A percentile compares a stretch with the other conserved stretches of the same genome.
phyloP scores from a whole-genome alignment of 2,329 filamentous ascomycete genomes.

The Ascocoryne sarcoides region DNA sequence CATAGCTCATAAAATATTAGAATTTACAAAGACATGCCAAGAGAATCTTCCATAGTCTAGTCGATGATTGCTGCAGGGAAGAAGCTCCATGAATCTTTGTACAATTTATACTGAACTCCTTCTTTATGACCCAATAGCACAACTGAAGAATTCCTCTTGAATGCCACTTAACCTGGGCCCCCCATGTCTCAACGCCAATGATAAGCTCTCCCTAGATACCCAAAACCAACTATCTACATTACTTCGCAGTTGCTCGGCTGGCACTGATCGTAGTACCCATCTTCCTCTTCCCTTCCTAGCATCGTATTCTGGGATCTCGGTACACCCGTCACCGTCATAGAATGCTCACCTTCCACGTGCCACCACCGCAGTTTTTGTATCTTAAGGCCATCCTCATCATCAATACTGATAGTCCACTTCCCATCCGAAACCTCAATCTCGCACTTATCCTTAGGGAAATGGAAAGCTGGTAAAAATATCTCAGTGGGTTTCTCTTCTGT shows the following conservation, averaged over 20 bases:
- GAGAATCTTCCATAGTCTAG: no score
- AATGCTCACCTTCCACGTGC: conserved; percentile 81
- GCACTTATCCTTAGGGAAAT: conserved; percentile 71
- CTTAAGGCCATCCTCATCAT: conserved; percentile 59
- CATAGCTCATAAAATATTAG: no score
- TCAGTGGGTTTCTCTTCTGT: conserved; percentile 63
- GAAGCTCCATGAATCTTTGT: no score
- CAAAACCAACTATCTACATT: no score
- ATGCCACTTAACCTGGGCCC: no score
- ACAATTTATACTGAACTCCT: no score
- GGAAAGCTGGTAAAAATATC: conserved; percentile 81
- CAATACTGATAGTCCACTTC: conserved; percentile 76
- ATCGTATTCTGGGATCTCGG: conserved; percentile 53
- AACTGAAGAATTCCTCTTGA: no score
- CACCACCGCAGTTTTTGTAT: conserved; percentile 83
- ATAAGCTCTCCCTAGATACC: no score
- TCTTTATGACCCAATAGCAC: no score
- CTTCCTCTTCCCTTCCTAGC: conserved; percentile 45
- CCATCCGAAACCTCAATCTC: conserved; percentile 72
- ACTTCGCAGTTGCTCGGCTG: conserved; percentile 38
- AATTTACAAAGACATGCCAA: no score
- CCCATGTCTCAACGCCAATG: no score
- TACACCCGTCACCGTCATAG: conserved; percentile 65
- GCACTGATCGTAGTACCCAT: conserved; percentile 69
- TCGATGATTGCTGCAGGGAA: no score